A percentile compares a stretch with the other conserved stretches of the same genome.
phyloP scores from a whole-genome alignment of 139 green algal genomes.

The Chlamydomonas schloesseri region DNA sequence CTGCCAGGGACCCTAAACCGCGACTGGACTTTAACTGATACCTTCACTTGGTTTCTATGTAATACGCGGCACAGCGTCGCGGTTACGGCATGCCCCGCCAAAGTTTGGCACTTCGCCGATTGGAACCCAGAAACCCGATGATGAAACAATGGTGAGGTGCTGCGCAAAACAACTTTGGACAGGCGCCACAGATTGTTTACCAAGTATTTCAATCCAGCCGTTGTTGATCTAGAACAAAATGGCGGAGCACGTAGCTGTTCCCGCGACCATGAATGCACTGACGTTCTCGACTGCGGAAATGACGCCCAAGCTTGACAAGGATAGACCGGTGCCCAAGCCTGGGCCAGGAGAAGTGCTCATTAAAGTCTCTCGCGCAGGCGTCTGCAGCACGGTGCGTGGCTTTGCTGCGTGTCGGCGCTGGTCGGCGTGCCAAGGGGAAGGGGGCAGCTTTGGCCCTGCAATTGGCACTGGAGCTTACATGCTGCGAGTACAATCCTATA shows the following conservation, averaged over 20 bases:
- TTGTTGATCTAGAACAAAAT: neutral
- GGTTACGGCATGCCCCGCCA: too few relatives aligned
- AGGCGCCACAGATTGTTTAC: too few relatives aligned
- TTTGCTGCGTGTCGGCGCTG: too few relatives aligned
- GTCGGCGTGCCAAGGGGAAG: neutral
- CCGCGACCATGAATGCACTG: slow-evolving; percentile 49
- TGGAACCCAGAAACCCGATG: too few relatives aligned
- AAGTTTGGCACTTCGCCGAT: too few relatives aligned
- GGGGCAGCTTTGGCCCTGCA: neutral
- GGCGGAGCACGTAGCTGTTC: too few relatives aligned
- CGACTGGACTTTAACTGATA: too few relatives aligned
- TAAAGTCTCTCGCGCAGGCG: slow-evolving; percentile 55
- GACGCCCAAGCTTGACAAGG: slow-evolving; percentile 32
- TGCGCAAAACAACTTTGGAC: neutral
- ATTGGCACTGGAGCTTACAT: neutral
- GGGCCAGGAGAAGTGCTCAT: slow-evolving; percentile 57
- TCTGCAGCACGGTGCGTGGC: slow-evolving; percentile 65
- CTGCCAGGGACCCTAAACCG: too few relatives aligned
- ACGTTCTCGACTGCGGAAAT: slow-evolving; percentile 35
- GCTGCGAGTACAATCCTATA: neutral
- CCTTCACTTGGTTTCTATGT: too few relatives aligned
- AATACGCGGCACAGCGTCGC: too few relatives aligned
- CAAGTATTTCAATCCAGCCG: neutral
- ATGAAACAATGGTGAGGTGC: neutral
- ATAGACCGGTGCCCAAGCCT: slow-evolving; percentile 48